Percentiles rank a stretch among this genome's conserved stretches.
Evolutionary conservation across 345 rosid species (phyloP).

Genomic region (Linum trigynum): DNA sequence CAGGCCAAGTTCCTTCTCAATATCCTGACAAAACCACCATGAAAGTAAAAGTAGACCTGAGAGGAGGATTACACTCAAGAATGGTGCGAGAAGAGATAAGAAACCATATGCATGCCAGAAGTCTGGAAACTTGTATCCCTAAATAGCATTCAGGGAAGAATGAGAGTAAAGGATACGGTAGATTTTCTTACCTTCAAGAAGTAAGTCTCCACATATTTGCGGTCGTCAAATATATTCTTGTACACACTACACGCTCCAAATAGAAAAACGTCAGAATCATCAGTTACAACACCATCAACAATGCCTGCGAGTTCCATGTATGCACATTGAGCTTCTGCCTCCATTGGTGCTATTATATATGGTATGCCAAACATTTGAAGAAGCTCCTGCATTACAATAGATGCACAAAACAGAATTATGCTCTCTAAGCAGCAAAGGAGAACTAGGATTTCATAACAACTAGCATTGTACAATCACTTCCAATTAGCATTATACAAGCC

Average conservation of each 20-base stretch:
- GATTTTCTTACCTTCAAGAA: conserved; percentile 57
- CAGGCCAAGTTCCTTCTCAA: conserved; percentile 85
- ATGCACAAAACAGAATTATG: neutral
- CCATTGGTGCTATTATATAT: conserved; percentile 95
- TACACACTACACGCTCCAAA: conserved; percentile 85
- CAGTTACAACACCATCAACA: conserved; percentile 95
- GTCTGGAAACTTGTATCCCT: neutral
- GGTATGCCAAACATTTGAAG: conserved; percentile 97
- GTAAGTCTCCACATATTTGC: conserved; percentile 96
- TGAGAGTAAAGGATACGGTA: neutral
- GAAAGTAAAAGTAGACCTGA: neutral
- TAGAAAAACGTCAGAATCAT: conserved; percentile 90
- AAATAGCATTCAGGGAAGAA: neutral
- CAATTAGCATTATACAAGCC: neutral
- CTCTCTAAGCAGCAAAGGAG: neutral
- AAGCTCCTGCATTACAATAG: conserved; percentile 48
- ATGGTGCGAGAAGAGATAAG: neutral
- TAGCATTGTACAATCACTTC: too few relatives aligned
- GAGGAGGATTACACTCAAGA: neutral
- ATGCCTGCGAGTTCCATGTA: conserved; percentile 72
- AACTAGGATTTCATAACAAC: too few relatives aligned
- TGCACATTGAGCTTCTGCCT: conserved; percentile 99
- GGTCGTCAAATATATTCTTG: conserved; percentile 95
- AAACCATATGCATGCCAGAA: neutral
- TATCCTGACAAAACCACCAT: conserved; percentile 38